Evolutionary conservation across 805 yeast species (phyloP).

Genomic region (Peterozyma toletana): DNA sequence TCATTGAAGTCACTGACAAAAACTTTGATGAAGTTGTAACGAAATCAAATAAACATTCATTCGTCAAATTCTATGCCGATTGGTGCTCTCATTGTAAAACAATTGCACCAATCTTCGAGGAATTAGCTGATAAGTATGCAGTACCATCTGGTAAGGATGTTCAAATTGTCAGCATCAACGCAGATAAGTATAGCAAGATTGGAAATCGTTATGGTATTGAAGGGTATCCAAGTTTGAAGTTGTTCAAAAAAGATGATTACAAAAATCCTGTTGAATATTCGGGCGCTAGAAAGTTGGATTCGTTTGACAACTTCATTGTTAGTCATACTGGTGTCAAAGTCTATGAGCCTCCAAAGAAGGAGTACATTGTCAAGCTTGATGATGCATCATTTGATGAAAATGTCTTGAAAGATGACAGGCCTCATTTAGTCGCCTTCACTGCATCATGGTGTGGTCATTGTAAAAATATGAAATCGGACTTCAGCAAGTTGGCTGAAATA

Average conservation of each 20-base stretch:
- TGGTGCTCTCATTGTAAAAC: slow-evolving; percentile 70
- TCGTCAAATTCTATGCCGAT: slow-evolving; percentile 69
- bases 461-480: slow-evolving; percentile 41
- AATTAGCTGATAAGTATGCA: slow-evolving; percentile 32
- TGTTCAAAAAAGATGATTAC: slow-evolving; percentile 43
- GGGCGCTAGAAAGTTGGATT: slow-evolving; percentile 44
- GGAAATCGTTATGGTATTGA: slow-evolving; percentile 42
- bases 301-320: slow-evolving; percentile 42
- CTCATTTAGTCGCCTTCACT: slow-evolving; percentile 46
- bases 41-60: slow-evolving; percentile 60
- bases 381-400: slow-evolving; percentile 36
- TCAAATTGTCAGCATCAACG: slow-evolving; percentile 51
- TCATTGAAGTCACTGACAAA: slow-evolving; percentile 37
- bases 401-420: slow-evolving; percentile 26
- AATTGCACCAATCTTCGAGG: slow-evolving; percentile 47
- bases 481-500: slow-evolving; percentile 41
- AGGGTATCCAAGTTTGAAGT: slow-evolving; percentile 60
- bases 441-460: slow-evolving; percentile 59
- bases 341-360: slow-evolving; percentile 13
- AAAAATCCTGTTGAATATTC: slow-evolving; percentile 46
- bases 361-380: slow-evolving; percentile 17
- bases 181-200: slow-evolving; percentile 46
- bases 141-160: slow-evolving; percentile 22
- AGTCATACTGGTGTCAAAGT: slow-evolving; percentile 22
- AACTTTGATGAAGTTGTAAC: slow-evolving; percentile 49